These are phyloP conservation scores for Cladobotryum protrusum DNA, from an alignment of 2,329 filamentous ascomycete genomes.

Conservation along the genomic window DNA sequence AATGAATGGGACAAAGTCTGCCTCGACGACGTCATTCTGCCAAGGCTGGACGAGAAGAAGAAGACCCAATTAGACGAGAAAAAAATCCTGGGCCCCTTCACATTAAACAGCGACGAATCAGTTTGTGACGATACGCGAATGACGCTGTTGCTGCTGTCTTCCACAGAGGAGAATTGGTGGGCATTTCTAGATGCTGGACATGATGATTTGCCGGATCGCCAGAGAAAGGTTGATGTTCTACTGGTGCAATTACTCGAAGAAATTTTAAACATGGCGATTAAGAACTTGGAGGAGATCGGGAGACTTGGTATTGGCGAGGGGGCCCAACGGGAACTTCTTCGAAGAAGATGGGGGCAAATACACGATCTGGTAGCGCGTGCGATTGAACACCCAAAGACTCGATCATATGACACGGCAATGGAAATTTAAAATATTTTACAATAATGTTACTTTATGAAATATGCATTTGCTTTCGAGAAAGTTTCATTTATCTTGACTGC, in stretches of 20 bases:
- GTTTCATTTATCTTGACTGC: too few species aligned
- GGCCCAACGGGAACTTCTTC: not conserved
- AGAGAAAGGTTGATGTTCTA: not conserved
- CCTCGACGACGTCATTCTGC: slow-evolving; percentile 42
- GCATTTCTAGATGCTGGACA: not conserved
- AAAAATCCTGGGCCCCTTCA: slow-evolving; percentile 45
- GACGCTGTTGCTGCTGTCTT: not conserved
- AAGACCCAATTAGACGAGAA: slow-evolving; percentile 36
- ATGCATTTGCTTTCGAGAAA: too few species aligned
- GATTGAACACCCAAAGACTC: not conserved
- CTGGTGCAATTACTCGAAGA: not conserved
- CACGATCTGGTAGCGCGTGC: not conserved
- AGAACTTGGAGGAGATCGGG: not conserved
- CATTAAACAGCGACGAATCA: slow-evolving; percentile 26
- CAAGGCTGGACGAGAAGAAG: slow-evolving; percentile 31
- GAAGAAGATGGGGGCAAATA: not conserved
- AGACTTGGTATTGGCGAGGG: not conserved
- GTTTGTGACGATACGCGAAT: not conserved
- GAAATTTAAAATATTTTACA: too few species aligned
- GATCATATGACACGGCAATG: slow-evolving; percentile 14
- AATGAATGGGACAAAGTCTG: slow-evolving; percentile 46
- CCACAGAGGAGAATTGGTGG: not conserved
- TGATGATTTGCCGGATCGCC: not conserved
- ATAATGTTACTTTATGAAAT: too few species aligned
- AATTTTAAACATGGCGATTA: not conserved